These are phyloP conservation scores for Pseudognaphalium luteoalbum DNA, from an alignment of 129 eudicot species.

Conservation along the genomic window DNA sequence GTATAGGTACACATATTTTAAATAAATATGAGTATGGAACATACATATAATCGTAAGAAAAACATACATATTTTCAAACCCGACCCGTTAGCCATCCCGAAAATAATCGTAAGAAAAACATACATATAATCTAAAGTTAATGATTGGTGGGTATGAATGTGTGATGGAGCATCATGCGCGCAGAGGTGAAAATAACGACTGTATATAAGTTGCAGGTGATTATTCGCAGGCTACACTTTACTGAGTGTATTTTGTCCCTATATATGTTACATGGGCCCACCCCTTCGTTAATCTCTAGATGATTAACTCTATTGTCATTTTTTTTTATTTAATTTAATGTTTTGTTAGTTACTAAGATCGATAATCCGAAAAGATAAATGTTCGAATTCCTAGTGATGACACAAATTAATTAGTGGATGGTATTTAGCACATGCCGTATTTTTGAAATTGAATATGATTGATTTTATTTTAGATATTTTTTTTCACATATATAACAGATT, in stretches of 20 bases:
- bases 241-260: conserved; percentile 19
- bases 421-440: no score
- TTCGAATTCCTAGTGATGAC: no score
- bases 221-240: conserved; percentile 21
- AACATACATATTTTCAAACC: not conserved
- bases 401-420: no score
- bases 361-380: no score
- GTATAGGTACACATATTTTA: no score
- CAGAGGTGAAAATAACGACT: conserved; percentile 13
- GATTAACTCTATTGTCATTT: not conserved
- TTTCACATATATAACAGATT: no score
- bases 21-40: no score
- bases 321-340: not conserved
- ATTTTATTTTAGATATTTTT: no score
- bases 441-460: no score
- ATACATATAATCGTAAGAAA: not conserved
- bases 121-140: conserved; percentile 1
- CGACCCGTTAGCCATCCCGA: no score
- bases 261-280: conserved; percentile 3
- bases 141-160: conserved; percentile 23
- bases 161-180: not conserved
- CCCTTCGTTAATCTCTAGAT: conserved; percentile 10
- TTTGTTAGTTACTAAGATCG: no score
- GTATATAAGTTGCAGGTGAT: conserved; percentile 28
- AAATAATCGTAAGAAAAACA: not conserved